Evolutionary conservation across 306 rosid genomes (phyloP).

Genomic region (Vachellia pachyceras): DNA sequence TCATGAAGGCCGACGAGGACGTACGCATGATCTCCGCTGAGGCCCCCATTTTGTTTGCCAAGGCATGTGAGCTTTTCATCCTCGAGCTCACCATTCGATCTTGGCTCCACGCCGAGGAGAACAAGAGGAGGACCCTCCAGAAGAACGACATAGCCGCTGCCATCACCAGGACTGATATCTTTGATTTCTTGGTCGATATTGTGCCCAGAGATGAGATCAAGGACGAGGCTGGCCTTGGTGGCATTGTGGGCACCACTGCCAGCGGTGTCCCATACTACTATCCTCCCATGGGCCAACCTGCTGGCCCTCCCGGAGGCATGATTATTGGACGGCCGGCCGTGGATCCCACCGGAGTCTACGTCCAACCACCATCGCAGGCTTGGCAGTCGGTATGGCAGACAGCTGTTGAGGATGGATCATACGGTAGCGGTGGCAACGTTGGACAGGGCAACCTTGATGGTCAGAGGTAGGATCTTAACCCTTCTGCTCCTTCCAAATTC

Average conservation of each 20-base stretch:
- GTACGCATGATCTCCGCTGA: constrained; percentile 99
- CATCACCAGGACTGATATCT: constrained; percentile 86
- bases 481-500: not conserved
- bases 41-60: constrained; percentile 90
- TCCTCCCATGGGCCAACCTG: constrained; percentile 95
- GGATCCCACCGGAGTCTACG: constrained; percentile 84
- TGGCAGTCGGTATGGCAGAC: constrained; percentile 97
- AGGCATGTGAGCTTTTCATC: constrained; percentile 99
- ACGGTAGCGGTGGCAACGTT: constrained; percentile 64
- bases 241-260: constrained; percentile 69
- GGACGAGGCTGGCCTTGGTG: constrained; percentile 75
- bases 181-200: constrained; percentile 88
- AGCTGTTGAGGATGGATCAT: constrained; percentile 70
- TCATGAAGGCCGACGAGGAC: constrained; percentile 99
- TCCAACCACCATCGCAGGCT: constrained; percentile 95
- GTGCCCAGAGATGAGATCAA: constrained; percentile 96
- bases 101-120: constrained; percentile 99
- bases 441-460: constrained; percentile 82
- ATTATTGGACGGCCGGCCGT: constrained; percentile 93
- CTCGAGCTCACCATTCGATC: constrained; percentile 97
- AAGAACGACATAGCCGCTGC: constrained; percentile 97
- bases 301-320: constrained; percentile 71
- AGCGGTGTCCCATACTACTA: constrained; percentile 90
- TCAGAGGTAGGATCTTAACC: constrained; percentile 61
- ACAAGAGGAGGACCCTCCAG: constrained; percentile 92